phyloP scores from a whole-genome alignment of 192 early-diverging fungal species.

The Podila horticola region DNA sequence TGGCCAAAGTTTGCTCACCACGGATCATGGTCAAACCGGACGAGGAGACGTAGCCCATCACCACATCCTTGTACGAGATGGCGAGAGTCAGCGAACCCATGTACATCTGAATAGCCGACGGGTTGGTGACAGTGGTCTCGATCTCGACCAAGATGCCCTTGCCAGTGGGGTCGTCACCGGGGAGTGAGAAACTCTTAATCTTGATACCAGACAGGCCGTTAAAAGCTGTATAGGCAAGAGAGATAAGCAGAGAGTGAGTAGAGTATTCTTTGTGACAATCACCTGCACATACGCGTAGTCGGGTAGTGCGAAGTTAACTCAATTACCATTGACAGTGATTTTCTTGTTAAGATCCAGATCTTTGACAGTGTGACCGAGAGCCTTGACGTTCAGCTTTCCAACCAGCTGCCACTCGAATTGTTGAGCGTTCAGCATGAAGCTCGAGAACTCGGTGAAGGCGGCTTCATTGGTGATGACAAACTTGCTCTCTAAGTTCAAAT shows the following conservation, averaged over 20 bases:
- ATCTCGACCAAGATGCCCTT: slow-evolving; percentile 61
- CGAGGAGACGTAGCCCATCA: slow-evolving; percentile 54
- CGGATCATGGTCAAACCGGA: slow-evolving; percentile 40
- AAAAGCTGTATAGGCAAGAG: slow-evolving; percentile 37
- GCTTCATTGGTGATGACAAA: slow-evolving; percentile 46
- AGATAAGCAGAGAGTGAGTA: not conserved
- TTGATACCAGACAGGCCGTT: slow-evolving; percentile 54
- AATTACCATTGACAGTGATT: slow-evolving; percentile 48
- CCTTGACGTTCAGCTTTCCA: slow-evolving; percentile 42
- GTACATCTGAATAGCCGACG: slow-evolving; percentile 59
- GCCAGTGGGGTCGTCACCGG: slow-evolving; percentile 59
- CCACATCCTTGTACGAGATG: slow-evolving; percentile 51
- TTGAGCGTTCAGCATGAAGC: slow-evolving; percentile 52
- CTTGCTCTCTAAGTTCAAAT: not conserved
- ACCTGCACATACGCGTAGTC: not conserved
- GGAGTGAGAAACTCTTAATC: slow-evolving; percentile 56
- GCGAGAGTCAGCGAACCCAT: slow-evolving; percentile 58
- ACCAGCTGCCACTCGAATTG: slow-evolving; percentile 53
- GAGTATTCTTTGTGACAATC: not conserved
- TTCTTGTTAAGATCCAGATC: slow-evolving; percentile 55
- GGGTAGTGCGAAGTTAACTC: not conserved
- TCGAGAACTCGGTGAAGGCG: slow-evolving; percentile 52
- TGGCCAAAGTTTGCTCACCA: slow-evolving; percentile 50
- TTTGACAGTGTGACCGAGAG: slow-evolving; percentile 43
- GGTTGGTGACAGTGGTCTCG: slow-evolving; percentile 54